Base-by-base conservation (phyloP, 2,329 filamentous ascomycete genomes). In the Periconia sp. region DNA sequence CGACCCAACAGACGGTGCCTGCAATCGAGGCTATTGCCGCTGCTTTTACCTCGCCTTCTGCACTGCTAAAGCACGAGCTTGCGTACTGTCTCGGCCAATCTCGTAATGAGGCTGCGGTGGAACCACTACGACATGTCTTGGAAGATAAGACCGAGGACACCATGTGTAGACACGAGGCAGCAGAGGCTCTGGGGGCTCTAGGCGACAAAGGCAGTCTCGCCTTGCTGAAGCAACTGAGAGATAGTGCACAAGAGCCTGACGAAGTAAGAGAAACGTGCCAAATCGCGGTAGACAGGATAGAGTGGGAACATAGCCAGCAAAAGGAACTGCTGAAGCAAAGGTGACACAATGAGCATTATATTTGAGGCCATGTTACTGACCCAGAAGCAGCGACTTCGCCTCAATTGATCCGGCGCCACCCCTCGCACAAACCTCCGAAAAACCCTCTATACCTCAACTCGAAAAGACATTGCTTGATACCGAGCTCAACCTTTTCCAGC, bases 61-160 rank as follows among this genome's bases (percentile, higher is more conserved):
- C 91, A 2, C 82, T 97, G 9, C 81, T 97, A 45, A 97, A 97
- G 79, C 94, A 99, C 75, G 94, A 99, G 74, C 82, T 99, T 46
- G 94, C 94, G 23, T 99, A 99, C 78, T 99, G 94, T 71, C 83
- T 99, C 2, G 94, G 94, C 8, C 94, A 99, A 77, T 93, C 90
- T 1, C 86, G 86, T 53, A 91, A 96, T 70, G 75, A 82, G 47
- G 86, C 86, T 44, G 89, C 92, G 0, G 84, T 92, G 10, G 82
- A 87, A 10, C 88, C 86, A 58, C 80, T 99, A 61, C 83, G 87
- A 53, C 76, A 81, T 13, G 91, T 95, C 14, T 80, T 97, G 53
- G 83, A 89, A 61, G 85, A 97, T 74, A 77, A 86, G 58, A 71
- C 85, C n/a, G 91, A 97, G 75, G 92, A 97, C 78, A 77, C 89